phyloP scores from a whole-genome alignment of 768 basidiomycete genomes.

The Pleurotus ostreatus region DNA sequence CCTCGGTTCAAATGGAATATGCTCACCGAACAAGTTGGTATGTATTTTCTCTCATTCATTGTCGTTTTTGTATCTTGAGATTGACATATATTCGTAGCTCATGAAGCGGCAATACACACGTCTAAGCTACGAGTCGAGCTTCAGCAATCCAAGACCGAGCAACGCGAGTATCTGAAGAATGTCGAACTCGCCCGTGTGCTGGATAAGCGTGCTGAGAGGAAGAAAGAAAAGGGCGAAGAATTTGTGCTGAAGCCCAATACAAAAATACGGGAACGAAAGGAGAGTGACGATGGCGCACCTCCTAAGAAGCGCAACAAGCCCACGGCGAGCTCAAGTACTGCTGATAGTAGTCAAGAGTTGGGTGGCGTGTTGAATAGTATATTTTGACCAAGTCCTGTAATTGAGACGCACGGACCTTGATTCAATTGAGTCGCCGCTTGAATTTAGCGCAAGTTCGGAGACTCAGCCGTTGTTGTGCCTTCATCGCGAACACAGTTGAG shows the following conservation, averaged over 20 bases:
- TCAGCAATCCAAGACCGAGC: slow-evolving; percentile 82
- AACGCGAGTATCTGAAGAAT: slow-evolving; percentile 88
- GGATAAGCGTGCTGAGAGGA: slow-evolving; percentile 73
- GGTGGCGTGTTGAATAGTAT: slow-evolving; percentile 45
- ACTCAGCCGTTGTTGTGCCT: slow-evolving; percentile 20
- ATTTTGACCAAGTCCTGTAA: slow-evolving; percentile 31
- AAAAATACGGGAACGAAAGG: slow-evolving; percentile 31
- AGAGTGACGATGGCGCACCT: neutral
- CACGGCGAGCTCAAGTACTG: neutral
- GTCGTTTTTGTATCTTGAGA: neutral
- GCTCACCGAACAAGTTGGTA: slow-evolving; percentile 97
- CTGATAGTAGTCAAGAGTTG: slow-evolving; percentile 15
- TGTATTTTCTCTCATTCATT: slow-evolving; percentile 25
- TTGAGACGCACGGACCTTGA: slow-evolving; percentile 27
- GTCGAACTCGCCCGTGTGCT: slow-evolving; percentile 89
- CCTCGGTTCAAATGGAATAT: slow-evolving; percentile 99
- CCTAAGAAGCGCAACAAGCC: neutral
- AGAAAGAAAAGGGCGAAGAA: slow-evolving; percentile 53
- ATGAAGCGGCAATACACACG: slow-evolving; percentile 85
- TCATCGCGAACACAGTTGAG: slow-evolving; percentile 64
- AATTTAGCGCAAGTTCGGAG: slow-evolving; percentile 24
- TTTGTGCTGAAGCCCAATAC: slow-evolving; percentile 33
- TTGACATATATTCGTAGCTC: slow-evolving; percentile 47
- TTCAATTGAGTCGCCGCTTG: slow-evolving; percentile 36
- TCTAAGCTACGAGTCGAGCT: slow-evolving; percentile 91